Evolutionary conservation across 2,329 filamentous ascomycete genomes (phyloP).

Genomic region (Aspergillus ibericus): DNA sequence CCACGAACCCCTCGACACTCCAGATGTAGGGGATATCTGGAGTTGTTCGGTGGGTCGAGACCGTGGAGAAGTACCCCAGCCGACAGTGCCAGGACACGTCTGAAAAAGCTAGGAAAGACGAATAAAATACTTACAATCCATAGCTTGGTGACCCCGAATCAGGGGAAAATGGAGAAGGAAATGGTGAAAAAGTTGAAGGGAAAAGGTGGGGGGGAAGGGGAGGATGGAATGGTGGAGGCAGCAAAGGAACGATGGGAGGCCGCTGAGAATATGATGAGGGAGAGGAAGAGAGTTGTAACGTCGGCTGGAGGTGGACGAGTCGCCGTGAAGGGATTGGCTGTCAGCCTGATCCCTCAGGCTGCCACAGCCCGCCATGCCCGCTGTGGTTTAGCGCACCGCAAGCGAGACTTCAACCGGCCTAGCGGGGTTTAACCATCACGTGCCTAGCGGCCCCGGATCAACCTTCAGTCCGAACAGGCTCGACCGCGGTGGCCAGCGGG

Average conservation of each 20-base stretch:
- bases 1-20: conserved; percentile 18
- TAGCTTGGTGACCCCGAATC: conserved; percentile 53
- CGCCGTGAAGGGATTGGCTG: conserved; percentile 27
- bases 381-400: conserved; percentile 15
- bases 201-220: conserved; percentile 19
- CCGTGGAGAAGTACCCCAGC: conserved; percentile 42
- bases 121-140: conserved; percentile 59
- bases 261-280: conserved; percentile 33
- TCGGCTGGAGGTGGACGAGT: conserved; percentile 29
- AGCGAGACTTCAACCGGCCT: conserved; percentile 26
- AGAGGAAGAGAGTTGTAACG: conserved; percentile 37
- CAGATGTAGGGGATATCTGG: conserved; percentile 25
- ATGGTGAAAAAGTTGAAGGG: conserved; percentile 31
- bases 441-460: conserved; percentile 8
- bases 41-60: conserved; percentile 40
- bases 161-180: conserved; percentile 33
- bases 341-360: conserved; percentile 33
- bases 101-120: conserved; percentile 29
- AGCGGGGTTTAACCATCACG: conserved; percentile 17
- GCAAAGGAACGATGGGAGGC: conserved; percentile 33
- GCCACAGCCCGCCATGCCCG: conserved; percentile 10
- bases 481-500: background rate
- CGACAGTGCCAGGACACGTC: conserved; percentile 33
- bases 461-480: conserved; percentile 14
- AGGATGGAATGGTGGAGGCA: conserved; percentile 32